phyloP scores from a whole-genome alignment of 108 stramenopile species.

The Conticribra weissflogii region DNA sequence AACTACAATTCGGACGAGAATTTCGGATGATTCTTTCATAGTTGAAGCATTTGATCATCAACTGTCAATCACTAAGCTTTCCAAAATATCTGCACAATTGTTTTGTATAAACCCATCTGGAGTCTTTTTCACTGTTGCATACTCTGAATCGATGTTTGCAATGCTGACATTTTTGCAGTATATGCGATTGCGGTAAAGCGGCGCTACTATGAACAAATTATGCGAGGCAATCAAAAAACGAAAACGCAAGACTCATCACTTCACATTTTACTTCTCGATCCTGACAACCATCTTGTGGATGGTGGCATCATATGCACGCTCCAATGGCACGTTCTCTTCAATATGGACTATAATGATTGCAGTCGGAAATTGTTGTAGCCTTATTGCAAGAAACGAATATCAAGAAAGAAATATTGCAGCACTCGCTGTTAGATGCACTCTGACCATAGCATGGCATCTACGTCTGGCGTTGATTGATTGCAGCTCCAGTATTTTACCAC shows the following conservation, averaged over 20 bases:
- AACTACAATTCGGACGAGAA: background rate
- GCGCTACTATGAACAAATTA: conserved; percentile 14
- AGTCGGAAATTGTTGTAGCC: conserved; percentile 41
- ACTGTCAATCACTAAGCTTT: conserved; percentile 41
- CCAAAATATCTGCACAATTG: conserved; percentile 44
- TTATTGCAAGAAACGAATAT: background rate
- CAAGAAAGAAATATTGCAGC: too few species aligned
- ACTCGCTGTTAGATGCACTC: too few species aligned
- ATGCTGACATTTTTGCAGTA: conserved; percentile 61
- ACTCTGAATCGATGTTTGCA: conserved; percentile 83
- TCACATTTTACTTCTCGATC: conserved; percentile 21
- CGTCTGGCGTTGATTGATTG: conserved; percentile 47
- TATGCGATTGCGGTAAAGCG: conserved; percentile 46
- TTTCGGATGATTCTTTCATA: conserved; percentile 19
- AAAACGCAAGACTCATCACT: background rate
- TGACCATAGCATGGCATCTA: too few species aligned
- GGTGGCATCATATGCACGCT: conserved; percentile 73
- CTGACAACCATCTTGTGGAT: conserved; percentile 53
- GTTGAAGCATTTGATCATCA: conserved; percentile 40
- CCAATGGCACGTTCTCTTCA: conserved; percentile 73
- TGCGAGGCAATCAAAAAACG: background rate
- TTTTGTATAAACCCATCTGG: conserved; percentile 80
- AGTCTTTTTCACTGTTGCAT: conserved; percentile 82
- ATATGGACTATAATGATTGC: conserved; percentile 65
- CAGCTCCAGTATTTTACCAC: conserved; percentile 57